Conservation (phyloP, 2,329 filamentous ascomycete genomes). For the Fusarium virguliforme region DNA sequence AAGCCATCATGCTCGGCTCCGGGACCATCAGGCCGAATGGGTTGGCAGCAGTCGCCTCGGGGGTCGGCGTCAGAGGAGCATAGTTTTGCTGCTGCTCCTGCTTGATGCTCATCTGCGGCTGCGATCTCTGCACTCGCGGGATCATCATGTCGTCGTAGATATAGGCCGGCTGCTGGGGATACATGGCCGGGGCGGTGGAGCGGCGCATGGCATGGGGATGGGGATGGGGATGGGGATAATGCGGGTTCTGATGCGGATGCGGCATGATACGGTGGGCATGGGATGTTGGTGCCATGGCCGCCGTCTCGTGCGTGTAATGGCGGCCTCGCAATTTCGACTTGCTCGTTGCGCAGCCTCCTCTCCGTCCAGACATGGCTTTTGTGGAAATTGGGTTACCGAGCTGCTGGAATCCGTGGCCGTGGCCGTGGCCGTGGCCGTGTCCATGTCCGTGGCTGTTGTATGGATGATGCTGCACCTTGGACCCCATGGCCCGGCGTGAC, state of each 20-base stretch:
- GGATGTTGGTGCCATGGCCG: constrained; percentile 43
- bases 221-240: background rate
- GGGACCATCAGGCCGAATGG: constrained; percentile 44
- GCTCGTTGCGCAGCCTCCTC: constrained; percentile 55
- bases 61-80: constrained; percentile 47
- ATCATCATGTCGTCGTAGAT: constrained; percentile 44
- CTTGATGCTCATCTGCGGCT: constrained; percentile 43
- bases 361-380: constrained; percentile 54
- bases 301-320: constrained; percentile 40
- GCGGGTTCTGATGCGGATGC: constrained; percentile 17
- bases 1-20: constrained; percentile 41
- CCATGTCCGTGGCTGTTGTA: constrained; percentile 14
- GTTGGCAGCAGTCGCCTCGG: constrained; percentile 33
- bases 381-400: constrained; percentile 50
- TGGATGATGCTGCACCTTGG: constrained; percentile 34
- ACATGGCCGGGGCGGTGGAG: constrained; percentile 45
- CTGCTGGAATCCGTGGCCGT: constrained; percentile 36
- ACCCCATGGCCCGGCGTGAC: constrained; percentile 43
- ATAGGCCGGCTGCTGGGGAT: constrained; percentile 37
- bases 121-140: constrained; percentile 44
- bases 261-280: constrained; percentile 40
- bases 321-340: constrained; percentile 49
- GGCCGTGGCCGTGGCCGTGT: background rate
- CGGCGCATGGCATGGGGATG: constrained; percentile 29
- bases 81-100: constrained; percentile 39